These are phyloP conservation scores for Tylopilus intermedius DNA, from an alignment of 768 basidiomycete genomes.

Conservation along the genomic window DNA sequence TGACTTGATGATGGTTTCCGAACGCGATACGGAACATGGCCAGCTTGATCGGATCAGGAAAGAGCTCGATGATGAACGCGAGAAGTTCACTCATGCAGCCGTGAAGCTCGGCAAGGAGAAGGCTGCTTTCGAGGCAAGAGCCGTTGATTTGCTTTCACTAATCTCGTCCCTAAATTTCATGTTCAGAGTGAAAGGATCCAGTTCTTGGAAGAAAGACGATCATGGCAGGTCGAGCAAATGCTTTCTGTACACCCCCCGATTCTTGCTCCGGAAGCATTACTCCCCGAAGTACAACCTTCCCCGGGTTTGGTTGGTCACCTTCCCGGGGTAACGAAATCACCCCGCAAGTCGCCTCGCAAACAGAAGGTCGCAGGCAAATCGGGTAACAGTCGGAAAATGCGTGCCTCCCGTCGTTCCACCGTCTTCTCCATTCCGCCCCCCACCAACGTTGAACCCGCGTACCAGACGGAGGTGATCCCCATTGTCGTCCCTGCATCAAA, in stretches of 20 bases:
- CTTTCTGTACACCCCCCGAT: constrained; percentile 52
- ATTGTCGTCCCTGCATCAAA: constrained; percentile 27
- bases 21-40: constrained; percentile 50
- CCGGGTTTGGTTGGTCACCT: constrained; percentile 22
- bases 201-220: constrained; percentile 65
- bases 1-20: constrained; percentile 47
- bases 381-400: constrained; percentile 40
- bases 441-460: constrained; percentile 38
- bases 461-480: constrained; percentile 50
- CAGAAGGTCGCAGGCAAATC: constrained; percentile 45
- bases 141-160: background rate
- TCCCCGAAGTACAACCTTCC: constrained; percentile 11
- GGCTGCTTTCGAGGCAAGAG: constrained; percentile 57
- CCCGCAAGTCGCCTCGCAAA: constrained; percentile 44
- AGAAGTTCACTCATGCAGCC: constrained; percentile 59
- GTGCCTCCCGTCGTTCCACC: constrained; percentile 45
- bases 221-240: constrained; percentile 66
- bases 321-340: constrained; percentile 36
- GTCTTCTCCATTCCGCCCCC: constrained; percentile 34
- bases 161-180: constrained; percentile 1
- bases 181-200: constrained; percentile 55
- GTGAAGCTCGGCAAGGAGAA: constrained; percentile 61
- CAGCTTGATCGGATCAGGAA: constrained; percentile 47
- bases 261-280: constrained; percentile 20
- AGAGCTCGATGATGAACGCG: constrained; percentile 62